Evolutionary conservation across 1,284 basidiomycete genomes (phyloP).

Genomic region (Trametes versicolor): DNA sequence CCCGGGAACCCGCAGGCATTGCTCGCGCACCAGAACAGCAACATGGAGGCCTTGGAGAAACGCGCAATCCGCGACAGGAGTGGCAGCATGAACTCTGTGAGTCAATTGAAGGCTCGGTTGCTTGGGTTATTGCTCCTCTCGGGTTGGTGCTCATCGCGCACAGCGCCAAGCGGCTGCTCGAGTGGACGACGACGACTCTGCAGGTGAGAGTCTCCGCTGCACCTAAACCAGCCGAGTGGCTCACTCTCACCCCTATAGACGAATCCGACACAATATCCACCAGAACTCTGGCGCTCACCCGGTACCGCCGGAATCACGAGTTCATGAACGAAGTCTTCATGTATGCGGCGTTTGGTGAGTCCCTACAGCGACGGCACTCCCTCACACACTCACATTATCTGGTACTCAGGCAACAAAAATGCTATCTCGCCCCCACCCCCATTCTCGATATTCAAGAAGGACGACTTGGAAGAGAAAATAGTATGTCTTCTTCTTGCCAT

Average conservation of each 20-base stretch:
- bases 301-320: constrained; percentile 83
- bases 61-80: constrained; percentile 57
- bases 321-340: constrained; percentile 84
- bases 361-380: neutral
- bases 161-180: constrained; percentile 44
- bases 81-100: constrained; percentile 42
- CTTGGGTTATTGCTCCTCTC: too few species aligned
- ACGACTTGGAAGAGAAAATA: constrained; percentile 66
- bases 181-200: constrained; percentile 75
- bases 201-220: constrained; percentile 53
- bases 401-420: constrained; percentile 55
- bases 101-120: constrained; percentile 2
- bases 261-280: constrained; percentile 78
- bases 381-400: neutral
- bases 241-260: constrained; percentile 49
- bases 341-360: constrained; percentile 71
- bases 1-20: constrained; percentile 62
- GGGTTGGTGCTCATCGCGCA: neutral
- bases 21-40: constrained; percentile 74
- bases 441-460: constrained; percentile 66
- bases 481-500: constrained; percentile 50
- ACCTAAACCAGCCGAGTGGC: neutral
- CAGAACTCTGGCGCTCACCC: constrained; percentile 71
- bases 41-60: constrained; percentile 73
- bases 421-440: constrained; percentile 47